A percentile compares a stretch with the other conserved stretches of the same genome.
Conservation (phyloP, 2,329 filamentous ascomycete species). For the Kalmusia sp. region DNA sequence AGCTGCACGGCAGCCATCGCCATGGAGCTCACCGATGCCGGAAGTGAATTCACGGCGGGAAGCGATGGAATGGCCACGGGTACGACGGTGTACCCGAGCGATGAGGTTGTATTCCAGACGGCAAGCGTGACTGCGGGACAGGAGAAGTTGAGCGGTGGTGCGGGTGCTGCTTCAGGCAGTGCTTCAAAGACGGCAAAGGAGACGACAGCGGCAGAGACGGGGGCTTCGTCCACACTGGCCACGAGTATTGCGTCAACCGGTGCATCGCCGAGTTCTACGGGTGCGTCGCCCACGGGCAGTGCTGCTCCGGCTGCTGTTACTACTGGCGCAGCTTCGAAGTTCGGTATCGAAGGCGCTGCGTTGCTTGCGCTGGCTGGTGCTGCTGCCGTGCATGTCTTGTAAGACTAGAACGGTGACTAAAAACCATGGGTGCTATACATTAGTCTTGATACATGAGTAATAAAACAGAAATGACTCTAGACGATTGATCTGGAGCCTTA, state of each 20-base stretch:
- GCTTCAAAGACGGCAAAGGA: slow-evolving; percentile 15
- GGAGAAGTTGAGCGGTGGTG: slow-evolving; percentile 24
- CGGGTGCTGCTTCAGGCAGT: slow-evolving; percentile 9
- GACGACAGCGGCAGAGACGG: slow-evolving; percentile 10
- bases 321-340: slow-evolving; percentile 30
- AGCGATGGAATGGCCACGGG: slow-evolving; percentile 17
- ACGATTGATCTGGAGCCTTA: no score
- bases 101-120: slow-evolving; percentile 27
- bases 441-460: no score
- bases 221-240: slow-evolving; percentile 8
- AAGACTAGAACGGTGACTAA: background rate
- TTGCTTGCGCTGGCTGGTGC: slow-evolving; percentile 31
- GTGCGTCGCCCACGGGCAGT: slow-evolving; percentile 13
- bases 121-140: slow-evolving; percentile 32
- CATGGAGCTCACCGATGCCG: slow-evolving; percentile 8
- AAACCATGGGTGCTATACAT: no score
- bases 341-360: slow-evolving; percentile 24
- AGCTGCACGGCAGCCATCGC: slow-evolving; percentile 30
- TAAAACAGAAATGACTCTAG: no score
- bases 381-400: slow-evolving; percentile 28
- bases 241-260: slow-evolving; percentile 9
- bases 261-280: slow-evolving; percentile 6
- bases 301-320: slow-evolving; percentile 19
- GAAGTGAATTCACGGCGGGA: slow-evolving; percentile 17
- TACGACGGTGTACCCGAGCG: slow-evolving; percentile 23